Conservation (phyloP, 2,329 filamentous ascomycete species). For the Corinectria fuckeliana region DNA sequence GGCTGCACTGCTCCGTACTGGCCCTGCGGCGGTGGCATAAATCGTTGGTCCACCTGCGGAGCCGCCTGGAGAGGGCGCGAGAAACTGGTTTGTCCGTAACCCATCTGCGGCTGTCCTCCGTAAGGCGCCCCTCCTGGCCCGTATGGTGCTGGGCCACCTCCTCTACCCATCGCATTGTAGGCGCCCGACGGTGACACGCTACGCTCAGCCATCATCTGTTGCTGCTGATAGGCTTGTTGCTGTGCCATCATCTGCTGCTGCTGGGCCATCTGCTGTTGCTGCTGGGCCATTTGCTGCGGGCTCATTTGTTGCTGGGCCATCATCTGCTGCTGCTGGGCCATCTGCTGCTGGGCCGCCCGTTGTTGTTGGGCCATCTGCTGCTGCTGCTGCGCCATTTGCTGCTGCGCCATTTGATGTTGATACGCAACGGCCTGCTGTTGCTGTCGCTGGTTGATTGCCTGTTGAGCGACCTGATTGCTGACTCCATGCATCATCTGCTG, state of each 20-base stretch:
- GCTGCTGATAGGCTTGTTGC: conserved; percentile 35
- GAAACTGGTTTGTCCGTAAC: conserved; percentile 37
- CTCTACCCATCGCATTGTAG: conserved; percentile 36
- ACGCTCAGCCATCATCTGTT: conserved; percentile 30
- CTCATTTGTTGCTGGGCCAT: conserved; percentile 37
- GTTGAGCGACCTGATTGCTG: conserved; percentile 28
- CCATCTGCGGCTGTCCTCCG: conserved; percentile 32
- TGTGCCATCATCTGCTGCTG: conserved; percentile 25
- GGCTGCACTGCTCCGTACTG: conserved; percentile 38
- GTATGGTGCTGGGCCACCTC: conserved; percentile 29
- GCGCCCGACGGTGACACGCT: conserved; percentile 32
- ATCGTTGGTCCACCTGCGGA: conserved; percentile 37
- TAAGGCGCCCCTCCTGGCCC: conserved; percentile 28
- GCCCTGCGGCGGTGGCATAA: conserved; percentile 40
- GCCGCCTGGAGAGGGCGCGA: conserved; percentile 43
- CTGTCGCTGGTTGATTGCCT: conserved; percentile 40
- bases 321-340: conserved; percentile 36
- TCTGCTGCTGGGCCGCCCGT: conserved; percentile 33
- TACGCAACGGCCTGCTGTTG: conserved; percentile 40
- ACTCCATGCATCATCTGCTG: conserved; percentile 42
- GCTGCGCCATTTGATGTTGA: conserved; percentile 43
- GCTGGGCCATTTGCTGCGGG: conserved; percentile 38
- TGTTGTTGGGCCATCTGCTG: conserved; percentile 39
- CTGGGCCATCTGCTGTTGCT: conserved; percentile 41
- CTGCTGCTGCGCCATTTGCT: conserved; percentile 58